A percentile compares a stretch with the other conserved stretches of the same genome.
Conservation (phyloP, 345 rosid species). For the Heritiera fomes region DNA sequence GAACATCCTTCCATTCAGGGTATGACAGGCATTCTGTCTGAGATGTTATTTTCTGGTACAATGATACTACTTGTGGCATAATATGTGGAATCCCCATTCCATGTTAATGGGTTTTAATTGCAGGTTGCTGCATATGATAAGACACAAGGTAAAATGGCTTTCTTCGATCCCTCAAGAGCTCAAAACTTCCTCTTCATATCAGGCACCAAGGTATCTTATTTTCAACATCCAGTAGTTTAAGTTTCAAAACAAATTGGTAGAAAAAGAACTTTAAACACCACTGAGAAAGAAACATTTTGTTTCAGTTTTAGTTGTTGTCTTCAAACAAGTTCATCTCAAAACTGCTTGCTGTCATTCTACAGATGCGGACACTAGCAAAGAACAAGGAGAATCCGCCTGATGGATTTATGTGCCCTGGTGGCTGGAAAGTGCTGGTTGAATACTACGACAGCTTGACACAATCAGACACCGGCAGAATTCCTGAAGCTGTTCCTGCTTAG, state of each 20-base stretch:
- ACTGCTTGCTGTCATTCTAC: conserved; percentile 23
- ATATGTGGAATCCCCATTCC: not conserved
- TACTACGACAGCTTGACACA: conserved; percentile 75
- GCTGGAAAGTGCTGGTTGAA: conserved; percentile 91
- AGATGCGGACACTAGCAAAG: conserved; percentile 96
- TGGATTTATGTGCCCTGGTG: conserved; percentile 97
- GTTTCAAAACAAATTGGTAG: not conserved
- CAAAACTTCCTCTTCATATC: conserved; percentile 93
- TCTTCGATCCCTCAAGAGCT: conserved; percentile 90
- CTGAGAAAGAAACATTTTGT: not conserved
- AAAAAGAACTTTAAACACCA: not conserved
- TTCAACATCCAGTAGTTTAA: too few species aligned
- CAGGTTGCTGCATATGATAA: conserved; percentile 97
- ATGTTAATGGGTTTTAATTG: conserved; percentile 10
- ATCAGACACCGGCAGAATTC: conserved; percentile 49
- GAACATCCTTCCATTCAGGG: conserved; percentile 96
- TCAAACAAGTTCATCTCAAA: not conserved
- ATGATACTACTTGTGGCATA: not conserved
- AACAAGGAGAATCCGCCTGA: conserved; percentile 91
- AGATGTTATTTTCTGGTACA: not conserved
- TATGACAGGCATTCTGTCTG: conserved; percentile 26
- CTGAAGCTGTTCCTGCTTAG: conserved; percentile 66
- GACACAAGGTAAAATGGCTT: conserved; percentile 96
- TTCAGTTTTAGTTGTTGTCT: not conserved
- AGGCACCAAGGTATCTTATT: conserved; percentile 75